phyloP scores from a whole-genome alignment of 352 stramenopile genomes.

The Globisporangium cederbergense region DNA sequence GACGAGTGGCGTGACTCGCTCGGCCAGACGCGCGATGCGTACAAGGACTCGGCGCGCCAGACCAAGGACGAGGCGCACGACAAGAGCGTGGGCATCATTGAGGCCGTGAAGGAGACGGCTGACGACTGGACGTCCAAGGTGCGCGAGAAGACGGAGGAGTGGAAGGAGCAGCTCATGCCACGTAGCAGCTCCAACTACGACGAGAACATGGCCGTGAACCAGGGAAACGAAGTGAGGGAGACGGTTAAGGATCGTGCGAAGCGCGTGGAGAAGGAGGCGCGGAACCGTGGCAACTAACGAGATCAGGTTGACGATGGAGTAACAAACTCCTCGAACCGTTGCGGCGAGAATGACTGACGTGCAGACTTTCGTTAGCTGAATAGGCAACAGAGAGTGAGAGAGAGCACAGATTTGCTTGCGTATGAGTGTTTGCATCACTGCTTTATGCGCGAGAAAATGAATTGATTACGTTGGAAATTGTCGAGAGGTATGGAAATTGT shows the following conservation, averaged over 20 bases:
- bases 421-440: not conserved
- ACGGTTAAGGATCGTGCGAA: conserved; percentile 27
- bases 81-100: conserved; percentile 1
- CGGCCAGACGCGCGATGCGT: conserved; percentile 12
- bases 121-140: conserved; percentile 26
- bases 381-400: not conserved
- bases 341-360: not conserved
- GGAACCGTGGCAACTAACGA: not conserved
- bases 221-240: not conserved
- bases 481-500: not conserved
- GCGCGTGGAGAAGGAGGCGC: not conserved
- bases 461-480: not conserved
- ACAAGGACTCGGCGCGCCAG: conserved; percentile 24
- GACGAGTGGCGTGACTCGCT: conserved; percentile 13
- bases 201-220: conserved; percentile 14
- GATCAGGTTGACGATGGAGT: not conserved
- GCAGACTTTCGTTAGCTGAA: not conserved
- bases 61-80: conserved; percentile 18
- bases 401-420: not conserved
- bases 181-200: not conserved
- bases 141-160: conserved; percentile 29
- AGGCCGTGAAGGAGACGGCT: conserved; percentile 29
- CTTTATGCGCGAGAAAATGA: not conserved
- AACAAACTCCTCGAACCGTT: not conserved
- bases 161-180: conserved; percentile 27